phyloP scores from a whole-genome alignment of 208 protist species.

The Ichthyophonus hoferi region DNA sequence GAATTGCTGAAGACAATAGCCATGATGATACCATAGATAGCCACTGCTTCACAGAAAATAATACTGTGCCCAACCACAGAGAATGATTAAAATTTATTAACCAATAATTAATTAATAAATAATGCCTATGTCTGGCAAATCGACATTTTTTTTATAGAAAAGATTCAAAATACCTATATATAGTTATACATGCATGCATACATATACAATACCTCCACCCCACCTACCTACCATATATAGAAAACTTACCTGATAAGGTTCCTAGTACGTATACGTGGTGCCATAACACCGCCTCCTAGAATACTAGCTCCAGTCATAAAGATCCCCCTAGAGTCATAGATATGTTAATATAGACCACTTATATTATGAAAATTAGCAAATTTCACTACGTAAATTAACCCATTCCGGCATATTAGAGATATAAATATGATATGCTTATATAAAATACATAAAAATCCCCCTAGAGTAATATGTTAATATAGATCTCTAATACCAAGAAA shows the following conservation, averaged over 20 bases:
- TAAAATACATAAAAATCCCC: too few relatives aligned
- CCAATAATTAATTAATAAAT: too few relatives aligned
- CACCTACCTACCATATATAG: not conserved
- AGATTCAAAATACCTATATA: not conserved
- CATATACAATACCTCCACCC: not conserved
- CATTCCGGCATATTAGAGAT: too few relatives aligned
- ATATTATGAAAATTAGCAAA: too few relatives aligned
- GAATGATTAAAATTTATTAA: too few relatives aligned
- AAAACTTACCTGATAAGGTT: slow-evolving; percentile 66
- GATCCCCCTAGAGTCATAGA: slow-evolving; percentile 73
- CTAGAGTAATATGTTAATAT: too few relatives aligned
- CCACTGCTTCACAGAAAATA: slow-evolving; percentile 98
- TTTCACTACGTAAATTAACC: too few relatives aligned
- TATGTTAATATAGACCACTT: too few relatives aligned
- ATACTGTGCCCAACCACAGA: slow-evolving; percentile 77
- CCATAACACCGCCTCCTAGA: slow-evolving; percentile 69
- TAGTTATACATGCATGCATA: not conserved
- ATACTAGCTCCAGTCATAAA: slow-evolving; percentile 67
- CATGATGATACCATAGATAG: slow-evolving; percentile 97
- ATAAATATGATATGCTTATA: too few relatives aligned
- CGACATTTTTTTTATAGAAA: too few relatives aligned
- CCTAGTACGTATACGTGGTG: slow-evolving; percentile 67
- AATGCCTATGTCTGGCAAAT: too few relatives aligned
- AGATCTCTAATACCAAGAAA: too few relatives aligned
- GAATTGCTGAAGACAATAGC: slow-evolving; percentile 90